Base-by-base conservation (phyloP, 306 rosid genomes). In the Sesbania bispinosa region DNA sequence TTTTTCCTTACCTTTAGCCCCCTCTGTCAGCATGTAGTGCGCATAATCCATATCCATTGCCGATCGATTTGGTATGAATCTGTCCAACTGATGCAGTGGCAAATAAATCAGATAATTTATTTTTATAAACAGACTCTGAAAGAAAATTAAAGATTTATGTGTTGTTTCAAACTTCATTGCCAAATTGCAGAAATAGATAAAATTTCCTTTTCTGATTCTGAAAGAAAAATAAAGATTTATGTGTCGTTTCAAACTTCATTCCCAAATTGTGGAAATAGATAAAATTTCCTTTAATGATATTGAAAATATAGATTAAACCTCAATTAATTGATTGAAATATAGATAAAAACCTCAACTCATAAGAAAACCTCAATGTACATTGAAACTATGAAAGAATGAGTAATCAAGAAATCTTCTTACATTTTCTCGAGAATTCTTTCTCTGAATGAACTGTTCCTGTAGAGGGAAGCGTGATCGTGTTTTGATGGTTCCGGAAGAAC, bases 1-100 rank as follows among this genome's bases (percentile, higher is more conserved):
- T 86, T 86, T 82, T 92, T n/a, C 97, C 89, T 87, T 84, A 67
- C 80, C 92, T 84, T 84, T 84, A 52, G 76, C 70, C 53, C 88
- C 86, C 2, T 80, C 85, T 2, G 87, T 86, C 14, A 86, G 76
- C 92, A 89, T 85, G 52, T 82, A 79, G 75, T 86, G 86, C 2
- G 89, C 86, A 53, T 63, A 82, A 62, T 81, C 91, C 2, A 89
- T 74, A 53, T 89, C 95, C 86, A 89, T 73, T 1, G 92, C 86
- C 0, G 88, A 83, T 1, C 92, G 65, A 36, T 86, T 87, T 1
- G 92, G 88, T 18, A 87, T 87, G 73, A 86, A 86, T 43, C 90
- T 86, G 69, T 86, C 90, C 86, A 86, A 81, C 88, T 83, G 87
- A 2, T 43, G 65, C 35, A 29, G 39, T 46, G 4, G 65, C 5